These are phyloP conservation scores for Hyaloscypha hepaticicola DNA, from an alignment of 495 filamentous ascomycete genomes.

Conservation along the genomic window DNA sequence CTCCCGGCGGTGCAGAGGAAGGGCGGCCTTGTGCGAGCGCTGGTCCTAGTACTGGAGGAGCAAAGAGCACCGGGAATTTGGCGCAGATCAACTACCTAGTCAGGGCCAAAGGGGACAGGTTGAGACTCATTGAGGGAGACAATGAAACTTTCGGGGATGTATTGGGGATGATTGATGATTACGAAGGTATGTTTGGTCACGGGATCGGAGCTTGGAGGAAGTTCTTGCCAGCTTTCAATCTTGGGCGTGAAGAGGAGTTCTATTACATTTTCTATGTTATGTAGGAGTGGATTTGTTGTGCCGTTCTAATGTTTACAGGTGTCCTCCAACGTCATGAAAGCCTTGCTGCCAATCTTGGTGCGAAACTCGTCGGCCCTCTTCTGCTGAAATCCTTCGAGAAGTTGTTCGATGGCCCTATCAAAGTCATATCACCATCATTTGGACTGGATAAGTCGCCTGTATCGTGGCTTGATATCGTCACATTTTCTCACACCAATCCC, in stretches of 20 bases:
- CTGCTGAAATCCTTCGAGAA: constrained; percentile 83
- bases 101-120: constrained; percentile 36
- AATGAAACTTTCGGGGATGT: constrained; percentile 44
- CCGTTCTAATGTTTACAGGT: constrained; percentile 36
- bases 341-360: constrained; percentile 80
- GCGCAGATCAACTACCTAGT: constrained; percentile 80
- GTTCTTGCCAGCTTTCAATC: background rate
- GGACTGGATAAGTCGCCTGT: constrained; percentile 60
- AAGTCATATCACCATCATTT: constrained; percentile 49
- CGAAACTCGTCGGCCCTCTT: constrained; percentile 77
- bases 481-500: constrained; percentile 78
- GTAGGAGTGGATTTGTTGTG: background rate
- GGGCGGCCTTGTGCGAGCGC: constrained; percentile 36
- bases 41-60: background rate
- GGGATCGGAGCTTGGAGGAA: background rate
- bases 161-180: constrained; percentile 69
- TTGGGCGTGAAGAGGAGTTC: background rate
- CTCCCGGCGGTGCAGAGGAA: background rate
- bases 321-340: constrained; percentile 83
- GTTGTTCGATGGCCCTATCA: constrained; percentile 77
- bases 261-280: background rate
- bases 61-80: constrained; percentile 38
- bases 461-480: constrained; percentile 81
- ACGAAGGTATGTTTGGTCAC: constrained; percentile 52
- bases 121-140: constrained; percentile 48